Conservation (phyloP, 2,329 filamentous ascomycete species). For the Claviceps capensis region DNA sequence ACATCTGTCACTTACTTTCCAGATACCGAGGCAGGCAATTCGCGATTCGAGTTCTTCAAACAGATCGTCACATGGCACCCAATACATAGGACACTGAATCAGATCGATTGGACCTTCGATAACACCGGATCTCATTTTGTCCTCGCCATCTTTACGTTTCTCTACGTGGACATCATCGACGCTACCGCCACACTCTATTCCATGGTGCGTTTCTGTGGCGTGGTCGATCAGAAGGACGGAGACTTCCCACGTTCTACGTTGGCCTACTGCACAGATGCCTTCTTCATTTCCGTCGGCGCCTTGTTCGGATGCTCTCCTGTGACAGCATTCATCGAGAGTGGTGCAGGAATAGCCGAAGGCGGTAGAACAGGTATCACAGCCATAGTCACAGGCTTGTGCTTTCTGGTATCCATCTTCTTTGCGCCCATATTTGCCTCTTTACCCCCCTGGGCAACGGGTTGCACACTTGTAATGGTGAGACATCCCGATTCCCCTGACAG, state of each 20-base stretch:
- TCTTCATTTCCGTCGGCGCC: constrained; percentile 57
- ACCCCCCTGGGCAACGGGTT: constrained; percentile 65
- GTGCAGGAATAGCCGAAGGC: constrained; percentile 62
- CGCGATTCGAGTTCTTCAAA: constrained; percentile 58
- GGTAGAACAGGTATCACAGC: constrained; percentile 61
- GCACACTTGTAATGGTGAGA: constrained; percentile 50
- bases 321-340: constrained; percentile 63
- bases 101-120: constrained; percentile 51
- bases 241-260: constrained; percentile 78
- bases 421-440: constrained; percentile 66
- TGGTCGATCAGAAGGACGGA: constrained; percentile 49
- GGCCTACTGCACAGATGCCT: constrained; percentile 60
- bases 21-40: constrained; percentile 47
- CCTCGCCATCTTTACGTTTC: constrained; percentile 60
- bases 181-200: constrained; percentile 66
- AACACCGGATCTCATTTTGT: constrained; percentile 47
- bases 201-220: constrained; percentile 64
- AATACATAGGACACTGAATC: constrained; percentile 47
- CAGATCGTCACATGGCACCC: constrained; percentile 59
- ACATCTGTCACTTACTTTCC: constrained; percentile 65
- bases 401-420: constrained; percentile 60
- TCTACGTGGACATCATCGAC: constrained; percentile 71
- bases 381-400: constrained; percentile 54
- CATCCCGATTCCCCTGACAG: not conserved
- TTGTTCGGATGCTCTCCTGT: constrained; percentile 58